Base-by-base conservation (phyloP, 2,329 filamentous ascomycete species). In the Claviceps pazoutovae region DNA sequence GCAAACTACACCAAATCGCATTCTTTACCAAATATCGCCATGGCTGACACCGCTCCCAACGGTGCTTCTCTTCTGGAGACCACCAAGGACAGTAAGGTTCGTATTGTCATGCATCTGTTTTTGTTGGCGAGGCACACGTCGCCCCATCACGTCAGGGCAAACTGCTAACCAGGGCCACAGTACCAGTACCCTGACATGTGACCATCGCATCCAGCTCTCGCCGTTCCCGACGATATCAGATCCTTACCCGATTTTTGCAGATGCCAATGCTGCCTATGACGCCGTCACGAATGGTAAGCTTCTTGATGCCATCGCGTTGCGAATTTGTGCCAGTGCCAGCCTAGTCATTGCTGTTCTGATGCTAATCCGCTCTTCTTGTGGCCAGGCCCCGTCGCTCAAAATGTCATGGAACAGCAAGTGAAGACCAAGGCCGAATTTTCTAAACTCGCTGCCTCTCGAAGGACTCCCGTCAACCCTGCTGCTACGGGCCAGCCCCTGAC, bases 401-500 rank as follows among this genome's bases (percentile, higher is more conserved):
- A 76, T 60, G 72, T 79, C 61, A 76, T 74, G 66, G 71, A 78
- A 56, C 71, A 82, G 63, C 64, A 68, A 52, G 69, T 71, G 53
- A 80, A 79, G 71, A 75, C 78, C 51, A 65, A 71, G 51, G 62
- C 64, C 58, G 79, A 82, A 68, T 68, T 82, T 56, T 74, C 73
- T 61, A 79, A 78, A 64, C 72, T 82, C 47, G 77, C 77, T 60
- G 74, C 74, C 55, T 64, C 78, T 58, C 77, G 78, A 62, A 72
- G 72, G 62, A 76, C 76, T 48, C 79, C 78, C 51, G 57, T 67
- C 49, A 68, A 71, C 53, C 71, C 72, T 37, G 72, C 79, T 60
- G 78, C 76, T 55, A 81, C 77, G 46, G 79, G 78, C 60, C 79
- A 83, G 66, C 75, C 76, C 49, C 67, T 84, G 62, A 84, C 80